These are phyloP conservation scores for Leucocoprinus leucothites DNA, from an alignment of 768 basidiomycete genomes.

Conservation along the genomic window DNA sequence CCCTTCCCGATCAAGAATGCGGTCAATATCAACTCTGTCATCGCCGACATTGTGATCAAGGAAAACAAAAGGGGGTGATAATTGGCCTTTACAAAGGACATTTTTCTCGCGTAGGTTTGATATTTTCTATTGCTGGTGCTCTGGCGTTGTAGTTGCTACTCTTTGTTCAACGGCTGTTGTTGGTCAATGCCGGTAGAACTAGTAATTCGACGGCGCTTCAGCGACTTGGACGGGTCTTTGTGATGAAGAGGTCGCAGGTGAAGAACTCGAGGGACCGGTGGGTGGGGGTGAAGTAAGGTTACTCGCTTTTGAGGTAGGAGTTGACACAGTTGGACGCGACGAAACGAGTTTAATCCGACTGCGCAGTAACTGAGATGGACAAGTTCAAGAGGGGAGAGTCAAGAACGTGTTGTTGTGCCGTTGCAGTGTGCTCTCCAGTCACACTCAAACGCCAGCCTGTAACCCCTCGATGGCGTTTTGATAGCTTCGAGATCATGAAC, in stretches of 20 bases:
- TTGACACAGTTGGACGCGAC: background rate
- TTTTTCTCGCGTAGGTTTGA: constrained; percentile 17
- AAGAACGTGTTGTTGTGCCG: background rate
- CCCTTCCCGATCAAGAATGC: constrained; percentile 71
- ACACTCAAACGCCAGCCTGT: background rate
- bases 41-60: constrained; percentile 62
- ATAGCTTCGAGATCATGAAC: background rate
- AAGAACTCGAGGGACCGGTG: background rate
- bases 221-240: background rate
- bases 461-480: constrained; percentile 5
- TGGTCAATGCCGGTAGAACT: background rate
- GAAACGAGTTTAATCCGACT: background rate
- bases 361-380: background rate
- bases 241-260: background rate
- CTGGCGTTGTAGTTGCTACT: background rate
- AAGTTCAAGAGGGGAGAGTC: background rate
- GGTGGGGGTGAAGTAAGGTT: background rate
- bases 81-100: constrained; percentile 45
- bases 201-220: background rate
- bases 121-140: background rate
- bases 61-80: constrained; percentile 63
- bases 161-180: background rate
- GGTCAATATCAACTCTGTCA: constrained; percentile 73
- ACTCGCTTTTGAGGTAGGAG: background rate
- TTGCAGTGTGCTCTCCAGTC: background rate